Conservation (phyloP, 805 yeast species). For the Candida sphagnicola region DNA sequence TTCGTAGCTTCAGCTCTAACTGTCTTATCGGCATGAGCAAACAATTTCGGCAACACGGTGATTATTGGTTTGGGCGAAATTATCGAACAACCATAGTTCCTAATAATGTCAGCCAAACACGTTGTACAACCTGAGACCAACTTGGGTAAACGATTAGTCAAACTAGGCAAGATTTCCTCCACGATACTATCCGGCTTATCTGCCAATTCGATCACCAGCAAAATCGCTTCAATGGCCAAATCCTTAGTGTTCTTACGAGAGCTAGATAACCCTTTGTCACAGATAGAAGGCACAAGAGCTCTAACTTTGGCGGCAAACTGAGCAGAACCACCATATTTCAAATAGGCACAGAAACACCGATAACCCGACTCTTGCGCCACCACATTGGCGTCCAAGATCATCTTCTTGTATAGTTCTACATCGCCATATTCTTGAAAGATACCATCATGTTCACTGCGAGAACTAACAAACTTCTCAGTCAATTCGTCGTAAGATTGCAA, state of each 20-base stretch:
- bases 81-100: slow-evolving; percentile 59
- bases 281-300: slow-evolving; percentile 43
- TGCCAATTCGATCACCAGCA: slow-evolving; percentile 56
- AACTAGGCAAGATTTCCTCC: slow-evolving; percentile 60
- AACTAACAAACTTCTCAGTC: slow-evolving; percentile 44
- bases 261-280: slow-evolving; percentile 81
- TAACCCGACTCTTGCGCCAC: slow-evolving; percentile 88
- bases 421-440: slow-evolving; percentile 50
- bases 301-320: slow-evolving; percentile 39
- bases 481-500: slow-evolving; percentile 72
- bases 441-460: slow-evolving; percentile 53
- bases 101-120: slow-evolving; percentile 54
- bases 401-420: slow-evolving; percentile 53
- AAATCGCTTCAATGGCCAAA: slow-evolving; percentile 57
- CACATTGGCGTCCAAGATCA: slow-evolving; percentile 77
- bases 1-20: slow-evolving; percentile 77
- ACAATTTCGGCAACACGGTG: slow-evolving; percentile 59
- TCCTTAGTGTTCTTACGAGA: slow-evolving; percentile 70
- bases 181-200: slow-evolving; percentile 63
- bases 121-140: slow-evolving; percentile 63
- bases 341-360: slow-evolving; percentile 47
- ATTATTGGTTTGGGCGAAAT: slow-evolving; percentile 56
- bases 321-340: slow-evolving; percentile 52
- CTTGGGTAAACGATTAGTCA: slow-evolving; percentile 69
- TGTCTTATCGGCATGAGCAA: slow-evolving; percentile 80